Percentiles rank a stretch among this genome's conserved stretches.
These are phyloP conservation scores for Nasturtium officinale DNA, from an alignment of 345 rosid species.

Conservation along the genomic window DNA sequence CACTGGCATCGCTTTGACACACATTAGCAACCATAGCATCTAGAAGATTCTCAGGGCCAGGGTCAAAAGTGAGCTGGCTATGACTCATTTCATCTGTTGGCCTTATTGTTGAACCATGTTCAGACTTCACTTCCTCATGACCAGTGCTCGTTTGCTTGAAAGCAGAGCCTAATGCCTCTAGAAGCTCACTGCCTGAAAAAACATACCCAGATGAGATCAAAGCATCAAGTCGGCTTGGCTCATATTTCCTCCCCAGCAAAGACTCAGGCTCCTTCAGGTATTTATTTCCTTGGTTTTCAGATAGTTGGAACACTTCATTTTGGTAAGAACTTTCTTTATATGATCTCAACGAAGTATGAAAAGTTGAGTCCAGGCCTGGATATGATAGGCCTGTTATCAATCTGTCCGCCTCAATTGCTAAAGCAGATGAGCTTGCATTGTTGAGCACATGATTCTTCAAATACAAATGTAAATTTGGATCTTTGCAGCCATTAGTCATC, in stretches of 20 bases:
- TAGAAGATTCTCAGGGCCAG: conserved; percentile 74
- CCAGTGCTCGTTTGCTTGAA: conserved; percentile 50
- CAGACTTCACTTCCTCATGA: conserved; percentile 55
- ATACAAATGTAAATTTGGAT: conserved; percentile 35
- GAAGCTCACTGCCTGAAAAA: conserved; percentile 73
- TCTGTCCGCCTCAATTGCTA: conserved; percentile 53
- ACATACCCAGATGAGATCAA: conserved; percentile 52
- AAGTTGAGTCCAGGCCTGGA: conserved; percentile 45
- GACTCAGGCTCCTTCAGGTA: conserved; percentile 45
- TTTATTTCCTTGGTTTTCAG: conserved; percentile 48
- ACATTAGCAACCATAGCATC: conserved; percentile 86
- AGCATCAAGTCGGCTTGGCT: conserved; percentile 45
- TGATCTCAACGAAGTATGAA: conserved; percentile 40
- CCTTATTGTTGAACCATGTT: conserved; percentile 47
- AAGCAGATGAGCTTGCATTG: conserved; percentile 42
- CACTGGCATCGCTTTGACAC: conserved; percentile 55
- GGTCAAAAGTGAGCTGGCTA: conserved; percentile 61
- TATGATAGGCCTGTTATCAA: conserved; percentile 40
- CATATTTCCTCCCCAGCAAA: conserved; percentile 43
- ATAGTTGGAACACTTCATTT: conserved; percentile 39
- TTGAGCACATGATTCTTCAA: conserved; percentile 43
- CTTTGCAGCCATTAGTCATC: conserved; percentile 52
- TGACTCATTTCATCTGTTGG: conserved; percentile 57
- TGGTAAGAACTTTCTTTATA: conserved; percentile 40
- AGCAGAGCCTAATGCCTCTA: conserved; percentile 81